These are phyloP conservation scores for Carex littledalei DNA, from an alignment of 176 grass and related monocot genomes.

Conservation along the genomic window DNA sequence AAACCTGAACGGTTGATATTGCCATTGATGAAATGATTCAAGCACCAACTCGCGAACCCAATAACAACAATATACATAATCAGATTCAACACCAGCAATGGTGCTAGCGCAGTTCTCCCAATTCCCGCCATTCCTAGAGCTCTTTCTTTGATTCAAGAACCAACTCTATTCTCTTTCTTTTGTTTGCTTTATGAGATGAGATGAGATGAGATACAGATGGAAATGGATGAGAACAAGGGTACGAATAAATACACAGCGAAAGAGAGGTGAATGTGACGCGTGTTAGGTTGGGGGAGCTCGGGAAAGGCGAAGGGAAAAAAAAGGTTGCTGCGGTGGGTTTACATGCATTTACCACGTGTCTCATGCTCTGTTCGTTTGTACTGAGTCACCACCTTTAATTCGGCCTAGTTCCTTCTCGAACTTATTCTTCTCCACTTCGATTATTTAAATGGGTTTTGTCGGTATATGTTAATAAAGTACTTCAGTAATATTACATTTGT, in stretches of 20 bases:
- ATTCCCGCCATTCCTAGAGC: constrained; percentile 1
- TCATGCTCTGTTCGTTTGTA: not conserved
- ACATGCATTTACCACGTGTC: constrained; percentile 3
- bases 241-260: not conserved
- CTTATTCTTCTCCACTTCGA: not conserved
- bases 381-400: not conserved
- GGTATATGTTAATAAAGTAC: too few species aligned
- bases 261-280: not conserved
- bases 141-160: not conserved
- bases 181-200: not conserved
- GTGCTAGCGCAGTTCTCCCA: constrained; percentile 36
- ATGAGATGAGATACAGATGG: not conserved
- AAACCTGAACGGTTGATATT: constrained; percentile 26
- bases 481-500: too few species aligned
- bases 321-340: not conserved
- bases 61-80: constrained; percentile 54
- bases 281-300: not conserved
- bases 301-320: not conserved
- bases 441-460: too few species aligned
- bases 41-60: constrained; percentile 45
- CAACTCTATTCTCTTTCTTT: not conserved
- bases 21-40: constrained; percentile 64
- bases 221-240: constrained; percentile 7
- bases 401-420: not conserved
- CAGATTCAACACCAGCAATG: constrained; percentile 52